Evolutionary conservation across 23 red algal species (phyloP).

Genomic region (Gracilariopsis chorda): DNA sequence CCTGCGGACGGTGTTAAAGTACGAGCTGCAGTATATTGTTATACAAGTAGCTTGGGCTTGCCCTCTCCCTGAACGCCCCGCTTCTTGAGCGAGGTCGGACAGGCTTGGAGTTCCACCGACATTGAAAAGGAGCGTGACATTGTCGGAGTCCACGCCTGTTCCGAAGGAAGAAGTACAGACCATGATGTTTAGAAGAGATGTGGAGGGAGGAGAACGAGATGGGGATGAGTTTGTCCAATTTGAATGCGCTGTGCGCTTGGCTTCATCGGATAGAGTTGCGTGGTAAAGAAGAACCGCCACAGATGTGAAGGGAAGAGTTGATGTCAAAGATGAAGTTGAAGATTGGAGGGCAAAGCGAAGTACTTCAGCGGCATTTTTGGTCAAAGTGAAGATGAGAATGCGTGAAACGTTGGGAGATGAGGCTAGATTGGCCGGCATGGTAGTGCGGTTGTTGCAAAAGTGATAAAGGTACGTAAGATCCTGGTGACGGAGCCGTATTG

Average conservation of each 20-base stretch:
- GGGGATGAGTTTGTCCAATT: neutral
- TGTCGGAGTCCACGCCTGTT: neutral
- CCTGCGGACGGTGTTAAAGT: neutral
- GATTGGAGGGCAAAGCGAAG: neutral
- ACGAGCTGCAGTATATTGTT: neutral
- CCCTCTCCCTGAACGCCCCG: neutral
- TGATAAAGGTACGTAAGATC: no score
- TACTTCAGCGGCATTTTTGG: neutral
- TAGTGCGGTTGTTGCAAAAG: no score
- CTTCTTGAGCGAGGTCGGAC: neutral
- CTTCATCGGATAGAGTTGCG: neutral
- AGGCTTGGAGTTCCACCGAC: neutral
- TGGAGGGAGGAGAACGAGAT: neutral
- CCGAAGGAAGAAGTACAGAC: neutral
- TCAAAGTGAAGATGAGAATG: neutral
- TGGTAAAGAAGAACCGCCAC: neutral
- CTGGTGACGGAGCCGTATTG: no score
- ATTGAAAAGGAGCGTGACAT: neutral
- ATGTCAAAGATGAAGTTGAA: no score
- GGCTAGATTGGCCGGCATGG: no score
- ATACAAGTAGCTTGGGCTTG: neutral
- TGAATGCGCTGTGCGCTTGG: neutral
- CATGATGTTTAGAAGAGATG: neutral
- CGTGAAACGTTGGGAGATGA: no score
- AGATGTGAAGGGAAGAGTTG: no score